Evolutionary conservation across 2,329 filamentous ascomycete species (phyloP).

Genomic region (Microsporum audouinii): DNA sequence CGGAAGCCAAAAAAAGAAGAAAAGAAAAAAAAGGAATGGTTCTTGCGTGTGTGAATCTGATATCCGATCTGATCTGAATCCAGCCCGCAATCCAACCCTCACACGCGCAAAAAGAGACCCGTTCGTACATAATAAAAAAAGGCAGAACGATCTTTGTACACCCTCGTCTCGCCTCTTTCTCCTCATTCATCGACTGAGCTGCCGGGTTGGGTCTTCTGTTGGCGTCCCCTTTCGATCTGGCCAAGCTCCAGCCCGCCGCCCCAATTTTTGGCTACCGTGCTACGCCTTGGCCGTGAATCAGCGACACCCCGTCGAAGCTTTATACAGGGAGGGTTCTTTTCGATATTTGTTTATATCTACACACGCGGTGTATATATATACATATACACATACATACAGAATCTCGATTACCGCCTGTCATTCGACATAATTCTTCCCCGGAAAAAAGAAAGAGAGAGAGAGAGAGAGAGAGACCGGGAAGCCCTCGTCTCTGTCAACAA

Average conservation of each 20-base stretch:
- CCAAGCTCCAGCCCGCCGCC: conserved; percentile 1
- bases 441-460: not conserved
- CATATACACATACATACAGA: not conserved
- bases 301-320: conserved; percentile 1
- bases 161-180: not conserved
- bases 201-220: not conserved
- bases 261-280: conserved; percentile 3
- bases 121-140: not conserved
- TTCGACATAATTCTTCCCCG: not conserved
- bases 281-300: conserved; percentile 2
- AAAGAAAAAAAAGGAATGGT: not conserved
- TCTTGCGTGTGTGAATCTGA: not conserved
- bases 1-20: not conserved
- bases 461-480: not conserved
- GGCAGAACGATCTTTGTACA: conserved; percentile 2
- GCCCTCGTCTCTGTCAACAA: not conserved
- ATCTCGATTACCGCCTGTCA: not conserved
- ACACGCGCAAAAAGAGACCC: conserved; percentile 2
- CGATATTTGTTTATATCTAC: not conserved
- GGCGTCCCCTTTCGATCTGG: not conserved
- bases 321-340: not conserved
- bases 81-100: not conserved
- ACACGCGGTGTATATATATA: not conserved
- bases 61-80: conserved; percentile 5
- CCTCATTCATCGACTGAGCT: not conserved